Percentiles rank a stretch among this genome's conserved stretches.
phyloP scores from a whole-genome alignment of 2,329 filamentous ascomycete genomes.

The Nigrograna mackinnonii region DNA sequence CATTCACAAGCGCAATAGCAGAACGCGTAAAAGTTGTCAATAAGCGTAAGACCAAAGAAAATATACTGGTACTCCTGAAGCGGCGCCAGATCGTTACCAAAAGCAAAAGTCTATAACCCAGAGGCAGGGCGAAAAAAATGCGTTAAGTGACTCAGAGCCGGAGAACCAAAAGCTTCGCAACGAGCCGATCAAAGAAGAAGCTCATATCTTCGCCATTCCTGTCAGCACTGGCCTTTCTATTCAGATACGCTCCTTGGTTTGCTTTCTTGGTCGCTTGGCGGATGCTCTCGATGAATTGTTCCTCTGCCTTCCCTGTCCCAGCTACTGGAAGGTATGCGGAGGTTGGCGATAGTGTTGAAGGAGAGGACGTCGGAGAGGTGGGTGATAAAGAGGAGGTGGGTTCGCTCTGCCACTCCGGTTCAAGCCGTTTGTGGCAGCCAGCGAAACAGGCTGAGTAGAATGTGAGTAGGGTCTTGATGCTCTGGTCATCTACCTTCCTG shows the following conservation, averaged over 20 bases:
- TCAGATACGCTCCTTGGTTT: slow-evolving; percentile 22
- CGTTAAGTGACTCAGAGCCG: not conserved
- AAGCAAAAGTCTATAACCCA: no score
- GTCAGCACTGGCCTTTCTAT: slow-evolving; percentile 18
- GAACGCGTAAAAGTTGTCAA: no score
- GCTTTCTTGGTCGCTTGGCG: slow-evolving; percentile 24
- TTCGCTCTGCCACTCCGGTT: slow-evolving; percentile 33
- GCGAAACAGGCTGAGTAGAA: slow-evolving; percentile 40
- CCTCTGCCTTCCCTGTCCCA: slow-evolving; percentile 13
- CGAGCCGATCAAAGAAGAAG: slow-evolving; percentile 42
- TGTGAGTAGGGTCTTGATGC: slow-evolving; percentile 26
- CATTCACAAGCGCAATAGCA: no score
- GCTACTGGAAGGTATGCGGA: no score
- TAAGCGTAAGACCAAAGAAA: no score
- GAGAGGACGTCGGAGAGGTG: not conserved
- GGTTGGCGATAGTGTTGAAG: no score
- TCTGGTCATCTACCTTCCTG: slow-evolving; percentile 23
- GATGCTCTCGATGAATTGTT: slow-evolving; percentile 33
- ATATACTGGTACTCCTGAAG: no score
- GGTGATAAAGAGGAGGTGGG: no score
- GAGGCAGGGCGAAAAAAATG: not conserved
- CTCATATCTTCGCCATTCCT: slow-evolving; percentile 33
- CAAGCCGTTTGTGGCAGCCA: slow-evolving; percentile 32
- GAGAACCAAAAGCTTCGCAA: slow-evolving; percentile 34
- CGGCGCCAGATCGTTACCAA: no score